Base-by-base conservation (phyloP, 2,329 filamentous ascomycete species). In the Exophiala calicioides region DNA sequence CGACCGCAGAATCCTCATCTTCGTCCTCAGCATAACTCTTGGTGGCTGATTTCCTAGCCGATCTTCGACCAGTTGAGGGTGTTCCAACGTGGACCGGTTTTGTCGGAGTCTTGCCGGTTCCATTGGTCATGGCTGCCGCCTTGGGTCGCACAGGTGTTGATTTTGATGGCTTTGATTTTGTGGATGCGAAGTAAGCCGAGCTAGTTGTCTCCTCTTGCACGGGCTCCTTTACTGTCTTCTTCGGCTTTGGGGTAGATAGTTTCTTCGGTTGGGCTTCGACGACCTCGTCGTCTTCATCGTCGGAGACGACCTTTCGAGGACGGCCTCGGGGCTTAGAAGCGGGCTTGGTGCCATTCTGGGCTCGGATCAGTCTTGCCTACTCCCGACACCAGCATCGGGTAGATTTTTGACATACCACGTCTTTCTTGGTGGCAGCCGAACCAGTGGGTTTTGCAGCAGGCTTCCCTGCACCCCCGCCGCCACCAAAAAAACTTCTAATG, bases 401-500 rank as follows among this genome's bases (percentile, higher is more conserved):
- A 13, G 9, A 6, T 18, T 21, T 29, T 26, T n/a, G 18, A 12
- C 47, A 16, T 50, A 50, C 47, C 23, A 9, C 39, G 7, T 42
- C 31, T 23, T 46, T 44, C 33, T 41, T 41, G 7, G 30, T 21
- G 8, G 13, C n/a, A n/a, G 36, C 44, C 5, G 36, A 16, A 5
- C 16, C 29, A 19, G 30, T 13, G 26, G 34, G 15, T 12, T 44
- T 46, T 20, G 47, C 52, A 33, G 72, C 63, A 56, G 69, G 58
- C 60, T 76, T 71, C 56, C 68, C 66, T 52, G 61, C 60, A 15
- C 33, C 35, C 18, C 47, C 47, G 40, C 90, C 90, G 52, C 86
- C 82, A 44, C 85, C 83, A 73, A 97, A 96, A 70, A 96, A 97
- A 60, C 78, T 89, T 63, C 90, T 80, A 62, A 96, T 97, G 69